Evolutionary conservation across 1,284 basidiomycete species (phyloP), one percentile per base, ranked within the genome.

Genomic region (Somion occarium): DNA sequence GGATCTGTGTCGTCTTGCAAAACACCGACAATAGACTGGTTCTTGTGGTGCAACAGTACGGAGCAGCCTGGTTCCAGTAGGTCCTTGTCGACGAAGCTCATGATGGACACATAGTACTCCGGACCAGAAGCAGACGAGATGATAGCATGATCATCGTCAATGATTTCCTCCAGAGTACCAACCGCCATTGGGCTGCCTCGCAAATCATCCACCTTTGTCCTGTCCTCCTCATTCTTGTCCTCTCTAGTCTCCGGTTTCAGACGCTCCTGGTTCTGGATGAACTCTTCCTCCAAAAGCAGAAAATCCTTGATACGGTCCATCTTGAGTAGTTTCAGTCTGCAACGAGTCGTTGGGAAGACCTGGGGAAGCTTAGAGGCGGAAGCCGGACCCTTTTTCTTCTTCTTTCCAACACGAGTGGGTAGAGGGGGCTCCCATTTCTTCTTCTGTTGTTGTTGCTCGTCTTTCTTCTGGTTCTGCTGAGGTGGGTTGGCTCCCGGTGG

Each of bases 371-470:
- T 97, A 44, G 89, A 89, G 1, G 94, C 83, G 1, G 95, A 80
- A 55, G 93, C 88, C 19, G 97, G 96, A 22, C 97, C 97, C 56
- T 82, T 87, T 76, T 89, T 90, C 80, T 92, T 90, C 79, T 91
- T 93, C 82, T 96, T 97, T 51, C 97, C 97, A 30, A 98, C 92
- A 52, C 94, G 89, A 34, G 97, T 98, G 11, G 97, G 96, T 48
- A 98, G 83, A 57, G 97, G 97, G 11, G 97, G 95, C 70, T 99
- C 97, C 95, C 96, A 99, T 75, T 98, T 98, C 83, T 96, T 93
- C 80, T 93, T 91, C 74, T 85, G 78, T 12, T 73, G 69, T 64
- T 90, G 85, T 60, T 83, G 76, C 7, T 34, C 30, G 7, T 34
- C 30, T 34, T 34, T 34, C 64, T 85, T 79, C 50, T 82, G 72